Conservation (phyloP, 2,329 filamentous ascomycete species). For the Claviceps monticola region DNA sequence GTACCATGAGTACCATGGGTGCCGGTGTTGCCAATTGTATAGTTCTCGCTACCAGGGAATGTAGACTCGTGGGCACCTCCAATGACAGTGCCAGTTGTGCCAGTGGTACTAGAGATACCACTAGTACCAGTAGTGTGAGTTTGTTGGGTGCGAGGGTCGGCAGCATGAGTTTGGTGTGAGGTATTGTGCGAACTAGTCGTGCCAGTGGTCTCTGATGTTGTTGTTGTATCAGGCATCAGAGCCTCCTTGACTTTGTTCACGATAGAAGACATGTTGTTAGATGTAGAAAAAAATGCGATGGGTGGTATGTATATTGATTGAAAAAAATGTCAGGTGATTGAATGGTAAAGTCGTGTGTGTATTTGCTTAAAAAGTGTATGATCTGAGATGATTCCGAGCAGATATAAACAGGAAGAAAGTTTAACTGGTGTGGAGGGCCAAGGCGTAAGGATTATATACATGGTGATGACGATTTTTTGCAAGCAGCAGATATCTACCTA, state of each 20-base stretch:
- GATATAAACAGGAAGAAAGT: neutral
- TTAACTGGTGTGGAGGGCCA: neutral
- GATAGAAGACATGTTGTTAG: constrained; percentile 38
- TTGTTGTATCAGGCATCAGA: constrained; percentile 28
- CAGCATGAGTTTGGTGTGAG: constrained; percentile 23
- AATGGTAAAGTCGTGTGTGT: too few species aligned
- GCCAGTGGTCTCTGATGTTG: constrained; percentile 7
- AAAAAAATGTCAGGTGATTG: too few species aligned
- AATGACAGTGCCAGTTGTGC: constrained; percentile 9
- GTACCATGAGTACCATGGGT: constrained; percentile 12
- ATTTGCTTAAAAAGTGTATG: neutral
- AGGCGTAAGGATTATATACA: constrained; percentile 5
- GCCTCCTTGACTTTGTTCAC: constrained; percentile 48
- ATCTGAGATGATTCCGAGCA: neutral
- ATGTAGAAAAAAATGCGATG: neutral
- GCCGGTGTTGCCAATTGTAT: constrained; percentile 17
- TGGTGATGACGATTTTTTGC: neutral
- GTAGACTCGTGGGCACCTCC: constrained; percentile 8
- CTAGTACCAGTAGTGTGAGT: constrained; percentile 19
- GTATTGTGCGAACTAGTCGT: constrained; percentile 1
- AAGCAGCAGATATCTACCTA: neutral
- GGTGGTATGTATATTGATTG: constrained; percentile 4
- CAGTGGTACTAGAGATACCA: constrained; percentile 2
- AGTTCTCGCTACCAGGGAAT: constrained; percentile 27
- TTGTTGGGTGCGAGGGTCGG: constrained; percentile 37